Base-by-base conservation (phyloP, 805 yeast genomes). In the Starmera pachycereana region DNA sequence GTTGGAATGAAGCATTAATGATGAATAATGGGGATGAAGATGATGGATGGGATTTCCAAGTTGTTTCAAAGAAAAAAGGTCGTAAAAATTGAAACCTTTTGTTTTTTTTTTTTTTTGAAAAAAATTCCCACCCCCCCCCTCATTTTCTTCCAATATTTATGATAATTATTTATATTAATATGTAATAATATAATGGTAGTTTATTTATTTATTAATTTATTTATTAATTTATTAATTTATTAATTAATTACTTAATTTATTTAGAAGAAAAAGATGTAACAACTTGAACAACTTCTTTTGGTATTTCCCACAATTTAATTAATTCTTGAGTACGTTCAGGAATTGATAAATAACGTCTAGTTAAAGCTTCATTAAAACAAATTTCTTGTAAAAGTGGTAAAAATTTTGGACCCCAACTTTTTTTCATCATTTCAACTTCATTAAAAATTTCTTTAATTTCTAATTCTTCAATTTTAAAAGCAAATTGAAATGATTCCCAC, bases 301-400 rank as follows among this genome's bases (percentile, higher is more conserved):
- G 37, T 34, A 22, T 40, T 44, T 61, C 66, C 65, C 66, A 63
- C 37, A 56, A 51, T 6, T 52, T 52, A 38, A 58, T 43, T 18
- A 63, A 43, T 6, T 50, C 47, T 12, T 54, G 48, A 42, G 62
- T 68, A 50, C 76, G 66, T 30, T 59, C 61, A 6, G 58, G 58
- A 28, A 65, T 61, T 4, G 70, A 60, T 8, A 50, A 46, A 39
- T 63, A 64, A 54, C 97, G 80, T 67, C 92, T 78, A 61, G 90
- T 74, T 39, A 90, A 67, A 1, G 96, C 96, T 62, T 84, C 90
- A 57, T 90, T 92, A 61, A 88, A 84, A 46, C 95, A 86, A 38
- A 90, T 81, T 57, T 92, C 97, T 57, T 83, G 90, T 35, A 89
- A 81, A 12, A 80, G 72, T 9, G 83, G 83, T 53, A 87, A 81